These are phyloP conservation scores for Vanrija pseudolonga DNA, from an alignment of 1,284 basidiomycete species.

Conservation along the genomic window DNA sequence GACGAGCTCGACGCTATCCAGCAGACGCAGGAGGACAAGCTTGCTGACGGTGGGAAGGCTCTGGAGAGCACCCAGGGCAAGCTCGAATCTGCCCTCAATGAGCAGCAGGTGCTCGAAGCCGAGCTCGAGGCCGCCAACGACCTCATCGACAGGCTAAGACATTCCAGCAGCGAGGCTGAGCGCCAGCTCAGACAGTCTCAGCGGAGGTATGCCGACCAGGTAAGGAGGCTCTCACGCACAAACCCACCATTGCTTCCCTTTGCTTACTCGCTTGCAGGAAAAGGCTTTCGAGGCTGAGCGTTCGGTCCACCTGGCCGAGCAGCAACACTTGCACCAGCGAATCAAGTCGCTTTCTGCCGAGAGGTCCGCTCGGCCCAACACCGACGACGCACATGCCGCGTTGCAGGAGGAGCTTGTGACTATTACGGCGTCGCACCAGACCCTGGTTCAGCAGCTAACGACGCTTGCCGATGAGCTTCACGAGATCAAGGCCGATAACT, in stretches of 20 bases:
- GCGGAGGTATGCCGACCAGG: conserved; percentile 41
- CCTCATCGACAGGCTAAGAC: conserved; percentile 31
- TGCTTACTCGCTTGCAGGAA: conserved; percentile 27
- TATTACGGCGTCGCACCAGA: conserved; percentile 33
- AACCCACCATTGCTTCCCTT: background rate
- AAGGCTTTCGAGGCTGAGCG: conserved; percentile 44
- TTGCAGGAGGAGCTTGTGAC: conserved; percentile 40
- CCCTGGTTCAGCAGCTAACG: conserved; percentile 36
- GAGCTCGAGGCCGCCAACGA: conserved; percentile 40
- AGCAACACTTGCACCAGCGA: conserved; percentile 33
- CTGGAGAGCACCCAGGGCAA: conserved; percentile 21
- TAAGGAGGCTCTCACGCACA: conserved; percentile 15
- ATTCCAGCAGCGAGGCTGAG: conserved; percentile 31
- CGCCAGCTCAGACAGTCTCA: conserved; percentile 28
- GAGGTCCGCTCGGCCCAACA: conserved; percentile 2
- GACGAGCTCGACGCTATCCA: conserved; percentile 11
- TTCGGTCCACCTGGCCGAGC: conserved; percentile 37
- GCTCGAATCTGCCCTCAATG: conserved; percentile 31
- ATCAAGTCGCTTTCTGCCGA: conserved; percentile 25
- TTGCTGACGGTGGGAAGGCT: background rate
- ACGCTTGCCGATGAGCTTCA: conserved; percentile 34
- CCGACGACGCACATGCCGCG: conserved; percentile 16
- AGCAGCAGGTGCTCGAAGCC: conserved; percentile 40
- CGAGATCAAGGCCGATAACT: conserved; percentile 33
- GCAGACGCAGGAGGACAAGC: background rate